phyloP scores from a whole-genome alignment of 73 alveolate genomes.

The Uronychia binucleata region DNA sequence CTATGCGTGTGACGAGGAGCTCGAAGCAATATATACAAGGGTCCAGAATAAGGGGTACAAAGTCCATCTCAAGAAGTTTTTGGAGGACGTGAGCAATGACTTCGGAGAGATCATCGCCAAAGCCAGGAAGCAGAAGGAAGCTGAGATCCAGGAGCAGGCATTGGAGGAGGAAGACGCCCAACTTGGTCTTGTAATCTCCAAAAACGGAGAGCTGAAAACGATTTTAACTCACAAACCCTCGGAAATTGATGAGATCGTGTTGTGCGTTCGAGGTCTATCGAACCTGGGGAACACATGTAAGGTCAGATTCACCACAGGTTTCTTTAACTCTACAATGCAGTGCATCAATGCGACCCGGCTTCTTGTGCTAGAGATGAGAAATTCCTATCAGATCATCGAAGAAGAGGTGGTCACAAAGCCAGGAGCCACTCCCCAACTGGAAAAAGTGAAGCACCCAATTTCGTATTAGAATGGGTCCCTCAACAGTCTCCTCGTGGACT shows the following conservation, averaged over 20 bases:
- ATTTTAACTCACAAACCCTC: not conserved
- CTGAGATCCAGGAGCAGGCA: not conserved
- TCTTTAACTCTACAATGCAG: constrained; percentile 64
- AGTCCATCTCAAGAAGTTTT: not conserved
- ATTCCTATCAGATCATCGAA: not conserved
- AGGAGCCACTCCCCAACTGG: not conserved
- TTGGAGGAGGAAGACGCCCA: not conserved
- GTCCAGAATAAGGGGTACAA: not conserved
- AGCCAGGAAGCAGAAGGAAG: not conserved
- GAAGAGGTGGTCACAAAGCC: not conserved
- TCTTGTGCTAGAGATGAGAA: constrained; percentile 7
- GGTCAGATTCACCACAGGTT: not conserved
- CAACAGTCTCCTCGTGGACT: constrained; percentile 34
- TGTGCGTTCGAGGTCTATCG: constrained; percentile 44
- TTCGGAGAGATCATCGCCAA: not conserved
- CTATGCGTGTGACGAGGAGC: constrained; percentile 55
- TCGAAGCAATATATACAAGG: not conserved
- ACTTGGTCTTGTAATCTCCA: not conserved
- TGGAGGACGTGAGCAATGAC: not conserved
- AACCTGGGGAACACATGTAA: constrained; percentile 65
- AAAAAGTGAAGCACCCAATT: constrained; percentile 6
- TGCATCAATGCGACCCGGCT: constrained; percentile 62
- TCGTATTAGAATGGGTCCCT: constrained; percentile 28
- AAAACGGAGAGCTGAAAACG: not conserved
- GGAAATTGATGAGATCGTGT: constrained; percentile 35